phyloP scores from a whole-genome alignment of 2,329 filamentous ascomycete genomes.

The Ramularia collo-cygni region DNA sequence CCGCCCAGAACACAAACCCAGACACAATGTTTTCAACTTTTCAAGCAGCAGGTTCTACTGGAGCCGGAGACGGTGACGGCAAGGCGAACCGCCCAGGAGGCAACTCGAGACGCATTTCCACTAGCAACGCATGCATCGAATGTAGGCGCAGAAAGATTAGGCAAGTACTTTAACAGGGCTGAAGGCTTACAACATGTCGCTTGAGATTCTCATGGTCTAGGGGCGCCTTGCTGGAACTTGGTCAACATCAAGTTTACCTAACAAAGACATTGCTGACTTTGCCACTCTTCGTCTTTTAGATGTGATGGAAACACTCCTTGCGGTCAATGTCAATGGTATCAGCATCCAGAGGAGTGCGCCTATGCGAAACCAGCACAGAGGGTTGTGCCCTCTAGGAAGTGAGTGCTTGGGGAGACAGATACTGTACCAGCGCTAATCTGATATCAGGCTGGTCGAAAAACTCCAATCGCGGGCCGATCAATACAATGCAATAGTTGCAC shows the following conservation, averaged over 20 bases:
- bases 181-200: no score
- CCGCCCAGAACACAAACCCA: conserved; percentile 3
- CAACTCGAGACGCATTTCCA: conserved; percentile 40
- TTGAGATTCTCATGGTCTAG: no score
- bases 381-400: conserved; percentile 73
- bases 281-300: no score
- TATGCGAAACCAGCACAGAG: conserved; percentile 75
- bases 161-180: no score
- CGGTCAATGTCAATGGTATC: conserved; percentile 74
- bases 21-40: conserved; percentile 2
- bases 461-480: conserved; percentile 45
- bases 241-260: no score
- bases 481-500: conserved; percentile 37
- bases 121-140: conserved; percentile 61
- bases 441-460: conserved; percentile 52
- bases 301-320: conserved; percentile 78
- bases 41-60: not conserved
- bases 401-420: conserved; percentile 28
- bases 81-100: conserved; percentile 31
- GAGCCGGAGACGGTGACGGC: conserved; percentile 11
- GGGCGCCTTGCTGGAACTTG: no score
- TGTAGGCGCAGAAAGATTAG: no score
- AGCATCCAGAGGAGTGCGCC: conserved; percentile 69
- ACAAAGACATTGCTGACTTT: no score
- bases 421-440: conserved; percentile 21